A percentile compares a stretch with the other conserved stretches of the same genome.
Evolutionary conservation across 345 rosid species (phyloP).

Genomic region (Murraya koenigii): DNA sequence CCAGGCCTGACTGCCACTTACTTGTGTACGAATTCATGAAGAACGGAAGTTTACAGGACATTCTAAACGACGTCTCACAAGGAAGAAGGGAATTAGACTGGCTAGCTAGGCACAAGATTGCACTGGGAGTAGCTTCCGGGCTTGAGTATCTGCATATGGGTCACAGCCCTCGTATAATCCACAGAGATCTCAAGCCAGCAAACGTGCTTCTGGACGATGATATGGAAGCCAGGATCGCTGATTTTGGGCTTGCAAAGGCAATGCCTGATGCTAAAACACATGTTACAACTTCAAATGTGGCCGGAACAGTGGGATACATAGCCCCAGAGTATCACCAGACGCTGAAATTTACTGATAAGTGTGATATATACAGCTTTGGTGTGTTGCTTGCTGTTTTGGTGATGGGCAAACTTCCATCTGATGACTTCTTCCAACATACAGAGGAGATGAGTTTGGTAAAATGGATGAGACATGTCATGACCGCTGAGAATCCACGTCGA

Average conservation of each 20-base stretch:
- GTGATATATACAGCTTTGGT: slow-evolving; percentile 87
- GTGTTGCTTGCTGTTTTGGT: slow-evolving; percentile 70
- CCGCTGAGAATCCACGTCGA: slow-evolving; percentile 54
- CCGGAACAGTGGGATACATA: slow-evolving; percentile 90
- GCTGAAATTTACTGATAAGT: slow-evolving; percentile 77
- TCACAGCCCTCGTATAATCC: slow-evolving; percentile 71
- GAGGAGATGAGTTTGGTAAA: slow-evolving; percentile 63
- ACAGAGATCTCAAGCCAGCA: slow-evolving; percentile 89
- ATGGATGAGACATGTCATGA: slow-evolving; percentile 77
- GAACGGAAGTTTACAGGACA: slow-evolving; percentile 86
- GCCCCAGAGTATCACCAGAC: slow-evolving; percentile 91
- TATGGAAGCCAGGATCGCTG: slow-evolving; percentile 90
- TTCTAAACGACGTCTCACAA: slow-evolving; percentile 34
- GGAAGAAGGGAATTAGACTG: slow-evolving; percentile 65
- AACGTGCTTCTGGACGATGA: slow-evolving; percentile 83
- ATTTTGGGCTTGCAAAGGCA: slow-evolving; percentile 80
- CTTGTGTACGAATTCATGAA: slow-evolving; percentile 87
- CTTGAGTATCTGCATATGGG: slow-evolving; percentile 80
- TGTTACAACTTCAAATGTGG: slow-evolving; percentile 54
- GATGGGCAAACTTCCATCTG: slow-evolving; percentile 85
- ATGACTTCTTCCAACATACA: slow-evolving; percentile 73
- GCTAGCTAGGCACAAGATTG: slow-evolving; percentile 66
- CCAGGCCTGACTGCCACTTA: slow-evolving; percentile 73
- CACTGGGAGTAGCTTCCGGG: slow-evolving; percentile 76
- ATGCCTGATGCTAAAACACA: slow-evolving; percentile 78